Conservation (phyloP, 768 basidiomycete species). For the Clathrus columnatus region DNA sequence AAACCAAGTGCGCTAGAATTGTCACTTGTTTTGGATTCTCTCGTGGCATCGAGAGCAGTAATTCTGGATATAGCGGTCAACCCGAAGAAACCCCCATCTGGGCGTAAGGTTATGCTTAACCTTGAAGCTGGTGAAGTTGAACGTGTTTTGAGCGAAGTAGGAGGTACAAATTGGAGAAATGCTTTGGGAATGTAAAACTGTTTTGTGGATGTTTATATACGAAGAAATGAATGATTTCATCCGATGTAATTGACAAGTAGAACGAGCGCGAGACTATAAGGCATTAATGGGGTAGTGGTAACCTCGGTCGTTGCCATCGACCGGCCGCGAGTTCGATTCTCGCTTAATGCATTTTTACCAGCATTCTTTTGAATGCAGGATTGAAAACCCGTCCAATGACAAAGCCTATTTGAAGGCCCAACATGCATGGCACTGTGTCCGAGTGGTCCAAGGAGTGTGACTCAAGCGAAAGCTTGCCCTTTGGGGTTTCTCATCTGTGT, state of each 20-base stretch:
- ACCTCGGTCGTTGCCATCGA: slow-evolving; percentile 54
- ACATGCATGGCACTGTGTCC: slow-evolving; percentile 31
- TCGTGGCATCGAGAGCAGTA: slow-evolving; percentile 70
- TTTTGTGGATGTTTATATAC: neutral
- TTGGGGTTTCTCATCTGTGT: slow-evolving; percentile 21
- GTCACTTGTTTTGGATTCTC: slow-evolving; percentile 57
- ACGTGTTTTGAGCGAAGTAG: slow-evolving; percentile 74
- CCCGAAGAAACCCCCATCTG: slow-evolving; percentile 49
- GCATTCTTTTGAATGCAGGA: neutral
- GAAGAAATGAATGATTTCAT: neutral
- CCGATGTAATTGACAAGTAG: neutral
- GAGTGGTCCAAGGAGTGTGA: slow-evolving; percentile 58
- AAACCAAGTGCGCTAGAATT: slow-evolving; percentile 60
- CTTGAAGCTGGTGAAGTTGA: slow-evolving; percentile 80
- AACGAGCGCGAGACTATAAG: slow-evolving; percentile 12
- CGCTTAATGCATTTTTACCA: neutral
- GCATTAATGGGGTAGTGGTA: slow-evolving; percentile 60
- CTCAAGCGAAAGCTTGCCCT: slow-evolving; percentile 35
- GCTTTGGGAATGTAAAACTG: slow-evolving; percentile 22
- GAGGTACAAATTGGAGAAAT: slow-evolving; percentile 60
- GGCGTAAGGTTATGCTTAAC: slow-evolving; percentile 71
- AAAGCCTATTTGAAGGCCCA: no score
- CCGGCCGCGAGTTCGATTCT: neutral
- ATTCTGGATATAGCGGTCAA: slow-evolving; percentile 53
- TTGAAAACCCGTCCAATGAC: no score